Percentiles rank a stretch among this genome's conserved stretches.
These are phyloP conservation scores for Yarrowia keelungensis DNA, from an alignment of 805 yeast genomes.

Conservation along the genomic window DNA sequence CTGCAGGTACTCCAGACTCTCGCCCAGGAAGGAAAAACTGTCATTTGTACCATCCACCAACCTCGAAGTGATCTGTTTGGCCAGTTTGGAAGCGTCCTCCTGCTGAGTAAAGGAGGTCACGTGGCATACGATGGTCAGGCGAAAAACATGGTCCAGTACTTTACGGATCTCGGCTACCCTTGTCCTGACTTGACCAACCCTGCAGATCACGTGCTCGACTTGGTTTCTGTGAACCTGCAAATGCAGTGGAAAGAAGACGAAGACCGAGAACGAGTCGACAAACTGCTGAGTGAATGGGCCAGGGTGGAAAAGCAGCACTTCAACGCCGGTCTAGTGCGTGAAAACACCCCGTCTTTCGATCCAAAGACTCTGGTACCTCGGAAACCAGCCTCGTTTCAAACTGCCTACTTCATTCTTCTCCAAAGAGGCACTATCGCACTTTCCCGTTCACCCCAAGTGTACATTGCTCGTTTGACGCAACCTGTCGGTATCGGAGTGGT, in stretches of 20 bases:
- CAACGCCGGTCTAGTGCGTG: slow-evolving; percentile 3
- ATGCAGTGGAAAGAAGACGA: slow-evolving; percentile 53
- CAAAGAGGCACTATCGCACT: slow-evolving; percentile 55
- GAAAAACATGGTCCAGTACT: slow-evolving; percentile 56
- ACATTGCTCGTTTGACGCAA: slow-evolving; percentile 70
- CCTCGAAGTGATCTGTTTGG: slow-evolving; percentile 73
- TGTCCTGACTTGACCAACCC: slow-evolving; percentile 70
- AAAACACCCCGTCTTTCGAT: not conserved
- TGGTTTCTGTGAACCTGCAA: slow-evolving; percentile 65
- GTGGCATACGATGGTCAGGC: slow-evolving; percentile 73
- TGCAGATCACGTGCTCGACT: slow-evolving; percentile 77
- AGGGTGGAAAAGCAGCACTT: slow-evolving; percentile 10
- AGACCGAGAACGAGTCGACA: slow-evolving; percentile 54
- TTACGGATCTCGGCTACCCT: slow-evolving; percentile 57
- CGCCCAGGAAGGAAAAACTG: slow-evolving; percentile 65
- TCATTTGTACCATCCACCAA: slow-evolving; percentile 82
- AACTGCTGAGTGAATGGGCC: slow-evolving; percentile 53
- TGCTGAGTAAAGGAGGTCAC: slow-evolving; percentile 74
- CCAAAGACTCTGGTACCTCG: slow-evolving; percentile 47
- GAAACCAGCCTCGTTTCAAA: slow-evolving; percentile 2
- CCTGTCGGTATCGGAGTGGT: slow-evolving; percentile 68
- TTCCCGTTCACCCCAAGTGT: slow-evolving; percentile 61
- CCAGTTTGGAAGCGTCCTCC: slow-evolving; percentile 71
- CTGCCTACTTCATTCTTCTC: slow-evolving; percentile 46
- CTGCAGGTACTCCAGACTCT: slow-evolving; percentile 64